phyloP scores from a whole-genome alignment of 2,329 filamentous ascomycete genomes.

The Arthrinium phaeospermum region DNA sequence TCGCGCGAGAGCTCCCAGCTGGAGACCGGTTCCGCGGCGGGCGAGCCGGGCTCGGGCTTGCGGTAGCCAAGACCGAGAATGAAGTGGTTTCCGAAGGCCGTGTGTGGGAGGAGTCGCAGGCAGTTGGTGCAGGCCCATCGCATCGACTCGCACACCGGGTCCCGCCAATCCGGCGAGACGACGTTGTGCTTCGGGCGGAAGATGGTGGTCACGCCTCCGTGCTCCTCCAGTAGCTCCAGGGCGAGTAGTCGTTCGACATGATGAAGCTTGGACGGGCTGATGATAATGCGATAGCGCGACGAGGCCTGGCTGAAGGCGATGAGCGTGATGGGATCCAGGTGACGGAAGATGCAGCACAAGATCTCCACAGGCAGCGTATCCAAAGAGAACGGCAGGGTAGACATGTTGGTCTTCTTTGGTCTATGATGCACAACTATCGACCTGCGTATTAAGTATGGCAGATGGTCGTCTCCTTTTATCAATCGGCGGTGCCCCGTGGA shows the following conservation, averaged over 20 bases:
- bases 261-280: neutral
- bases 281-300: neutral
- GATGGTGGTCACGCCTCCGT: neutral
- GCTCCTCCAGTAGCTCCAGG: neutral
- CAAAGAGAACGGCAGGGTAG: neutral
- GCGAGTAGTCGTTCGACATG: neutral
- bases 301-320: constrained; percentile 2
- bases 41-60: neutral
- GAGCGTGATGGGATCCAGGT: neutral
- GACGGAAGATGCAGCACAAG: neutral
- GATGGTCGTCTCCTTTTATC: neutral
- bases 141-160: neutral
- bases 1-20: constrained; percentile 6
- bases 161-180: neutral
- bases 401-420: neutral
- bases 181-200: neutral
- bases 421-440: too few relatives aligned
- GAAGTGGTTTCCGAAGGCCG: neutral
- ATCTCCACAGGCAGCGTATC: neutral
- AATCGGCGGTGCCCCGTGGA: neutral
- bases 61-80: neutral
- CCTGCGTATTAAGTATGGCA: accelerated
- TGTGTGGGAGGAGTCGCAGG: neutral
- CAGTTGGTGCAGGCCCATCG: neutral
- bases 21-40: neutral